Evolutionary conservation across 495 filamentous ascomycete genomes (phyloP), one percentile per base, ranked within the genome.

Genomic region (Evernia prunastri): DNA sequence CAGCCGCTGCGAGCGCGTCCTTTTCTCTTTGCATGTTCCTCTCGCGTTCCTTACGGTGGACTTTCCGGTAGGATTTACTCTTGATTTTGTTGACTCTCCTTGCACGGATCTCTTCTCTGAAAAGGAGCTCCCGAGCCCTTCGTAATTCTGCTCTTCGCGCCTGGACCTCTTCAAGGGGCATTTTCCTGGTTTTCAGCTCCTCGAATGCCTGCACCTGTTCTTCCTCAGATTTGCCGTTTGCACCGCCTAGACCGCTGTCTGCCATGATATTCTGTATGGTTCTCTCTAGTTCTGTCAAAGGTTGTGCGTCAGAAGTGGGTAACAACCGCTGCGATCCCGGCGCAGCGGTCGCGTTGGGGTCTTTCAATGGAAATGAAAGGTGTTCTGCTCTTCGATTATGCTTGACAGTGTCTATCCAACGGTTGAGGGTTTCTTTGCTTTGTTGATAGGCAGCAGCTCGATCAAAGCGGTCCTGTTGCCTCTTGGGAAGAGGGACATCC

Each of bases 21-120:
- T 82, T 80, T 59, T 91, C 86, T n/a, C 84, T 83, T 58, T 90
- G 80, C 65, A 89, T 86, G 49, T 87, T 76, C 63, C 85, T 85
- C 71, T 90, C 85, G 17, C 86, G 82, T 69, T 96, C 90, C 69
- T 89, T 96, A 42, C 94, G 86, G 72, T 97, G 95, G 29, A 97
- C 87, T 58, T 92, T 86, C 23, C 91, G 87, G 71, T 92, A 98
- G 1, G 91, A 83, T 71, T 96, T 97, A 69, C 88, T 92, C 79
- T 98, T 98, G 73, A 98, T 98, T 78, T 97, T 97, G 75, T 96
- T 96, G 74, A 98, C 89, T 4, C 94, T 87, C 75, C 93, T 96
- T 6, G 91, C 83, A 59, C 90, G 86, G 1, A 87, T 83, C 73
- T 96, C 89, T 72, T 98, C 95, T n/a, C 93, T 82, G 64, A 95